Evolutionary conservation across 2,329 filamentous ascomycete genomes (phyloP), one percentile per base, ranked within the genome.

Genomic region (Calonectria honghensis): DNA sequence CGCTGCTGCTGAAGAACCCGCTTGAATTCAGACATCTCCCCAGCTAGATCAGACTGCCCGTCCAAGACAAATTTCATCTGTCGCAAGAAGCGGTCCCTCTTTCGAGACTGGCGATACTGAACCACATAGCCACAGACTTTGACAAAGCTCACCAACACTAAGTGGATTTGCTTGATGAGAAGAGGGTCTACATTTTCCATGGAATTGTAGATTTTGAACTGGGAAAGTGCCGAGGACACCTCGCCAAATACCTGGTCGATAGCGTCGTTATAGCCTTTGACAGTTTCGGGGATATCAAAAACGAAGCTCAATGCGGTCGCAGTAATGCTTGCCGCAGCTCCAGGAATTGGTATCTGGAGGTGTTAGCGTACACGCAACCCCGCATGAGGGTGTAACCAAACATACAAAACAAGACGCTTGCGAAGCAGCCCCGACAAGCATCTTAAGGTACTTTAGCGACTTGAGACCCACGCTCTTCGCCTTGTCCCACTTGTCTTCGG

Each of bases 121-220:
- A 61, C 57, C 10, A 61, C 57, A 61, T 61, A 41, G 57, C 20
- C 57, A n/a, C 57, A 61, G 35, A 61, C 57, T 24, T 41, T 61
- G 0, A 61, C 57, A 27, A 61, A 61, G 35, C 57, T 61, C 3
- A 61, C 57, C n/a, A 61, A 29, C 5, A 61, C 57, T 3, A 29
- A 6, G 16, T 61, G 32, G 9, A 61, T 61, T 41, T 61, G 57
- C 31, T 35, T 39, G 57, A 61, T 61, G 35, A 61, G 57, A n/a
- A 61, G 6, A 11, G 57, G n/a, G 6, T 61, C 57, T 11, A 61
- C 57, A 16, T 41, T 61, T 39, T 61, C 57, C 57, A 61, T 61
- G 32, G 57, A 61, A 35, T 37, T 61, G n/a, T 61, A 61, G n/a
- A 61, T 61, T 20, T 61, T 61, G 57, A 61, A 61, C 35, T 61